Evolutionary conservation across 2,329 filamentous ascomycete species (phyloP).

Genomic region (Alternaria arbusti): DNA sequence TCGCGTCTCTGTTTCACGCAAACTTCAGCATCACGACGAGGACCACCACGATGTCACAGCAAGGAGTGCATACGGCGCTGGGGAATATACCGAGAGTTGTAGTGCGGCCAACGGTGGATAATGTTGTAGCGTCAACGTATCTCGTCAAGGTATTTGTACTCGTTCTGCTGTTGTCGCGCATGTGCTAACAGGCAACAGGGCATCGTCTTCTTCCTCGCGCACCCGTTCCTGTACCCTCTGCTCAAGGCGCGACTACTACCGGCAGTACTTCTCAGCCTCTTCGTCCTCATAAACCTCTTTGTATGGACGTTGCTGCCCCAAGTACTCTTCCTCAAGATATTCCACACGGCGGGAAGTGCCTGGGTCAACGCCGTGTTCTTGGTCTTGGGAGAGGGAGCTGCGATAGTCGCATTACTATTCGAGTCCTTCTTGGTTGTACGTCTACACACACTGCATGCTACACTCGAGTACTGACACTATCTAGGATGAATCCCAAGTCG

Average conservation of each 20-base stretch:
- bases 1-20: conserved; percentile 2
- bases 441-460: background rate
- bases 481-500: conserved; percentile 73
- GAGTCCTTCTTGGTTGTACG: conserved; percentile 57
- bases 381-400: conserved; percentile 72
- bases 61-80: conserved; percentile 44
- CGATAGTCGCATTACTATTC: conserved; percentile 65
- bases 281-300: conserved; percentile 87
- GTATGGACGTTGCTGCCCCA: conserved; percentile 88
- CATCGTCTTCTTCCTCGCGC: conserved; percentile 79
- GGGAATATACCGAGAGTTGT: conserved; percentile 33
- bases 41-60: conserved; percentile 32
- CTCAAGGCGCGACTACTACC: conserved; percentile 80
- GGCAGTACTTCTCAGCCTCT: conserved; percentile 77
- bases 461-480: background rate
- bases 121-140: conserved; percentile 35
- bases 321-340: conserved; percentile 85
- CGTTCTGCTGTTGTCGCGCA: background rate
- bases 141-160: conserved; percentile 35
- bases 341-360: conserved; percentile 80
- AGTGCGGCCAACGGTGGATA: conserved; percentile 36
- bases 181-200: conserved; percentile 58
- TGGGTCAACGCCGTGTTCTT: conserved; percentile 89
- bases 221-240: conserved; percentile 82
- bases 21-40: background rate